phyloP scores from a whole-genome alignment of 176 grass and related monocot genomes.

The Musa beccarii region DNA sequence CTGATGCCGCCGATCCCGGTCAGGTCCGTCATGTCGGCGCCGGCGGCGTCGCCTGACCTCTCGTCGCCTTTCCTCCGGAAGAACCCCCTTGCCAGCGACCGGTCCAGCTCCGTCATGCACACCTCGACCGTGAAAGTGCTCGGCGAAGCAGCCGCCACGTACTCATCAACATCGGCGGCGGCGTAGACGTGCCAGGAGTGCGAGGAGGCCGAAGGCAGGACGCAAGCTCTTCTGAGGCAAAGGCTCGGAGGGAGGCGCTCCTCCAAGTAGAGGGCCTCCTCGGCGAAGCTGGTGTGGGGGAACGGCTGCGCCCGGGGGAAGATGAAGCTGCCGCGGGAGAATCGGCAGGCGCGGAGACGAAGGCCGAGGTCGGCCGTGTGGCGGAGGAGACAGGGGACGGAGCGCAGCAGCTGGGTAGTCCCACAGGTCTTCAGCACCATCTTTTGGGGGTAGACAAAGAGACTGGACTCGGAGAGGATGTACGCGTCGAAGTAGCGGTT shows the following conservation, averaged over 20 bases:
- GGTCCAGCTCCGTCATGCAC: conserved; percentile 39
- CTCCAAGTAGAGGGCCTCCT: conserved; percentile 34
- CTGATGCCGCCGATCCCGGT: conserved; percentile 21
- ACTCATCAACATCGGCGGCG: background rate
- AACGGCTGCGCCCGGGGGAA: conserved; percentile 37
- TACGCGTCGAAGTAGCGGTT: conserved; percentile 27
- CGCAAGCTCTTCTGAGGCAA: background rate
- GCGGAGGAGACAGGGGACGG: conserved; percentile 22
- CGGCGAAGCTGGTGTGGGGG: conserved; percentile 32
- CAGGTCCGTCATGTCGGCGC: conserved; percentile 25
- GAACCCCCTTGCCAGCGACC: conserved; percentile 4
- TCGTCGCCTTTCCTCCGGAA: conserved; percentile 16
- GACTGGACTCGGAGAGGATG: conserved; percentile 41
- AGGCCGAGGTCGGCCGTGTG: conserved; percentile 18
- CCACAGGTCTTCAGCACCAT: conserved; percentile 39
- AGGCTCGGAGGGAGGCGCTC: conserved; percentile 13
- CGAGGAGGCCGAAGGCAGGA: background rate
- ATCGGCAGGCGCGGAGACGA: conserved; percentile 23
- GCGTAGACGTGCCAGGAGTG: conserved; percentile 37
- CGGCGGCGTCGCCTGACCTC: conserved; percentile 18
- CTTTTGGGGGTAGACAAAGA: conserved; percentile 34
- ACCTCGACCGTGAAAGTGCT: conserved; percentile 19
- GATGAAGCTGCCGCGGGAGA: conserved; percentile 30
- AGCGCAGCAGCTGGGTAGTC: conserved; percentile 27
- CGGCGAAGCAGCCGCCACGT: background rate